phyloP scores from a whole-genome alignment of 2,329 filamentous ascomycete genomes.

The Claviceps capensis region DNA sequence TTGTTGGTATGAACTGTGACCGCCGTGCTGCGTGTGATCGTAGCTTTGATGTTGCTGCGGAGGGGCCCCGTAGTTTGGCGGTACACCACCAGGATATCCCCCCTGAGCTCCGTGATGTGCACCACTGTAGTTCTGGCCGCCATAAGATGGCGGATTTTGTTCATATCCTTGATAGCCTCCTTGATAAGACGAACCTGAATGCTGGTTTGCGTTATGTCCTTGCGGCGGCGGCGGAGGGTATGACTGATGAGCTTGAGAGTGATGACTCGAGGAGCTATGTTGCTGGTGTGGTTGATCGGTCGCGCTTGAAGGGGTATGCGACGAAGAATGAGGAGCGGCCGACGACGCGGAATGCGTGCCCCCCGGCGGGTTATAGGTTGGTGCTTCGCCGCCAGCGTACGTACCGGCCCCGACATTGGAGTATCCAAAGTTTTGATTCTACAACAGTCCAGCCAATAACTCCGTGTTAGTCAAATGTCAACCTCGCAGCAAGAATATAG shows the following conservation, averaged over 20 bases:
- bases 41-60: slow-evolving; percentile 9
- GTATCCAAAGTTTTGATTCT: slow-evolving; percentile 50
- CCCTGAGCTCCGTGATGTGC: slow-evolving; percentile 13
- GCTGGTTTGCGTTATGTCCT: slow-evolving; percentile 11
- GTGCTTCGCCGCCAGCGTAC: slow-evolving; percentile 50
- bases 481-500: neutral
- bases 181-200: slow-evolving; percentile 3
- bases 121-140: slow-evolving; percentile 10
- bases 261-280: slow-evolving; percentile 12
- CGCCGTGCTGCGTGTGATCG: slow-evolving; percentile 5
- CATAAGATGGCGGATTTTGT: slow-evolving; percentile 10
- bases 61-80: slow-evolving; percentile 11
- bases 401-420: slow-evolving; percentile 38
- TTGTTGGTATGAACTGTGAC: slow-evolving; percentile 14
- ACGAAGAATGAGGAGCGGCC: slow-evolving; percentile 9
- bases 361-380: slow-evolving; percentile 28
- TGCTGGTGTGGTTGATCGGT: slow-evolving; percentile 15
- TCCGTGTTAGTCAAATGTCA: slow-evolving; percentile 5
- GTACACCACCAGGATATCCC: slow-evolving; percentile 9
- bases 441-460: neutral
- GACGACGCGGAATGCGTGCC: slow-evolving; percentile 14
- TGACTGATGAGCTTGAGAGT: slow-evolving; percentile 10
- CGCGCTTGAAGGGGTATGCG: slow-evolving; percentile 13
- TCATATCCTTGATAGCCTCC: slow-evolving; percentile 4
- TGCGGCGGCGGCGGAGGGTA: slow-evolving; percentile 10